phyloP scores from a whole-genome alignment of 2,329 filamentous ascomycete species.

The Aureobasidium sp. region DNA sequence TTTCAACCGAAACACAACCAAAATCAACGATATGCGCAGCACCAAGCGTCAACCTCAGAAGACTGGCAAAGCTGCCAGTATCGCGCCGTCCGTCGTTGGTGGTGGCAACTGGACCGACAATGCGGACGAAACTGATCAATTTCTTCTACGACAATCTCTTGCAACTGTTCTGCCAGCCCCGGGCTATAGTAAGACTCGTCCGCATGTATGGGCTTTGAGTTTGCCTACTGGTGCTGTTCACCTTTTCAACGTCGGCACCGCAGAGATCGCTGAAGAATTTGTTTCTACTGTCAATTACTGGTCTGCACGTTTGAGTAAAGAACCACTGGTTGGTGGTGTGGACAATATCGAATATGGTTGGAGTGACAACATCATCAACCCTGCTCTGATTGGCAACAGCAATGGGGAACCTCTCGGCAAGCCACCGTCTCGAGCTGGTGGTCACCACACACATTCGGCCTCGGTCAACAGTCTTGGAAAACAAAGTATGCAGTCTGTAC shows the following conservation, averaged over 20 bases:
- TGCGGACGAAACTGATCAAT: conserved; percentile 80
- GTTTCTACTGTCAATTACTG: conserved; percentile 95
- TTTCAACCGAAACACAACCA: conserved; percentile 64
- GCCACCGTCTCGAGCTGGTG: background rate
- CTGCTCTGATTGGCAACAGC: conserved; percentile 31
- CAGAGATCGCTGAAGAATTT: conserved; percentile 91
- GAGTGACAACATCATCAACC: conserved; percentile 73
- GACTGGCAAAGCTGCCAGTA: conserved; percentile 27
- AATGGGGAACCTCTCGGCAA: conserved; percentile 4
- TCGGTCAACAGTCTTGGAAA: conserved; percentile 21
- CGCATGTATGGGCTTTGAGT: conserved; percentile 90
- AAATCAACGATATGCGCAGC: conserved; percentile 31
- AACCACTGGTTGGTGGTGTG: conserved; percentile 84
- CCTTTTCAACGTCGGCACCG: conserved; percentile 94
- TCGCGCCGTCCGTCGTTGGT: conserved; percentile 65
- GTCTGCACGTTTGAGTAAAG: conserved; percentile 89
- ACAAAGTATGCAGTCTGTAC: conserved; percentile 42
- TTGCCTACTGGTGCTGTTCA: conserved; percentile 90
- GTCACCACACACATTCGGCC: conserved; percentile 19
- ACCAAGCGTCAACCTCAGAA: conserved; percentile 8
- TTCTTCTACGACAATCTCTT: conserved; percentile 82
- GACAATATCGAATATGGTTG: conserved; percentile 98
- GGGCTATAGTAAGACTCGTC: conserved; percentile 83
- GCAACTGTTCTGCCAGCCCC: conserved; percentile 84
- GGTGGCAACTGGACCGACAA: conserved; percentile 99